A percentile compares a stretch with the other conserved stretches of the same genome.
Evolutionary conservation across 768 basidiomycete genomes (phyloP).

Genomic region (Leccinum disarticulatum): DNA sequence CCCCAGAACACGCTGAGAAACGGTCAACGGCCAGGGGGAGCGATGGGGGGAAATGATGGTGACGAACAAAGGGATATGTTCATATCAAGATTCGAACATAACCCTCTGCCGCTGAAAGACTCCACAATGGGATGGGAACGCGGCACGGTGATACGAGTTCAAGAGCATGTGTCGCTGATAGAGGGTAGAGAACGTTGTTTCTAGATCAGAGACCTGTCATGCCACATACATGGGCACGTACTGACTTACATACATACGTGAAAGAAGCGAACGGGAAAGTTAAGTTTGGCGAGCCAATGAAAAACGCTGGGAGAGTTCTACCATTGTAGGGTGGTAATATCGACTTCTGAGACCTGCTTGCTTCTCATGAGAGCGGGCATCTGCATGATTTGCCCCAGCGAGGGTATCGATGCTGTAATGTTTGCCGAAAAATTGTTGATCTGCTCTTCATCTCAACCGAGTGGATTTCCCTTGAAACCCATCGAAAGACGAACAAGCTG

Average conservation of each 20-base stretch:
- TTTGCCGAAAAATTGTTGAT: neutral
- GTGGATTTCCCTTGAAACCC: neutral
- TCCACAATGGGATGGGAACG: neutral
- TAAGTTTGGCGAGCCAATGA: slow-evolving; percentile 4
- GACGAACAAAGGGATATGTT: neutral
- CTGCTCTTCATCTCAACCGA: neutral
- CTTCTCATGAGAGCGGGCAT: neutral
- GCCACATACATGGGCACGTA: neutral
- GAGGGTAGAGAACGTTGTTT: neutral
- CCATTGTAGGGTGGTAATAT: neutral
- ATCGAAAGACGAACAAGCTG: neutral
- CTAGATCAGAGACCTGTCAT: neutral
- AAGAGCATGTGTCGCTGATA: neutral
- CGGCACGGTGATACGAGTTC: neutral
- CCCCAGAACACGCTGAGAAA: neutral
- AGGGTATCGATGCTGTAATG: neutral
- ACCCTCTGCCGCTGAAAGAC: neutral
- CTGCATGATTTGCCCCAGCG: neutral
- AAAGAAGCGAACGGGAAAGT: slow-evolving; percentile 2
- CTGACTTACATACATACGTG: neutral
- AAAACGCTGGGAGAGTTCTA: neutral
- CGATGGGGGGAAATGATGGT: neutral
- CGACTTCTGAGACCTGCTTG: neutral
- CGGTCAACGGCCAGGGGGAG: neutral
- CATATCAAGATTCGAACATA: neutral